These are phyloP conservation scores for Macrolepiota fuliginosa DNA, from an alignment of 768 basidiomycete genomes.

Conservation along the genomic window DNA sequence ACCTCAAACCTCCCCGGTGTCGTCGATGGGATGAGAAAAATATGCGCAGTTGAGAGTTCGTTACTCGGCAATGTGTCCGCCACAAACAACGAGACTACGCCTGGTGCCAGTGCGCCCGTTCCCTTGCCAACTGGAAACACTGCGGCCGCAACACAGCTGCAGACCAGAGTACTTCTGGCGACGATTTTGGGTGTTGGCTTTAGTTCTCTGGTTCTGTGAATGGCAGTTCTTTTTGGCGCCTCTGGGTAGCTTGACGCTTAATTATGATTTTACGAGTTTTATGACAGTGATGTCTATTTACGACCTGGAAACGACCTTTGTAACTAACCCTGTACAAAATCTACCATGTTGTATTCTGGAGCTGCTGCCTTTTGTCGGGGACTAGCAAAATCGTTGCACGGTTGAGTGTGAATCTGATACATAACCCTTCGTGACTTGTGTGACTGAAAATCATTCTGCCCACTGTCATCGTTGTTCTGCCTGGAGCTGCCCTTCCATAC, in stretches of 20 bases:
- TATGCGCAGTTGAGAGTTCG: constrained; percentile 51
- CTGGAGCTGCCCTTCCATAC: neutral
- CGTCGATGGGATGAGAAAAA: constrained; percentile 45
- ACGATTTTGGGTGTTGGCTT: neutral
- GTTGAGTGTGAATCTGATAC: too few species aligned
- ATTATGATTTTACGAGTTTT: neutral
- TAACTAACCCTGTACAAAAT: neutral
- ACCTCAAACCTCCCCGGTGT: constrained; percentile 45
- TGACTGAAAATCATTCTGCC: neutral
- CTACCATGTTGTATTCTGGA: neutral
- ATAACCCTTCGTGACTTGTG: too few species aligned
- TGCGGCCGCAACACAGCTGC: neutral
- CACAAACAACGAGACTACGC: constrained; percentile 28
- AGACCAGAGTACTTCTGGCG: neutral
- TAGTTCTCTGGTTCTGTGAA: neutral
- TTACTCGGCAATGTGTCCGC: constrained; percentile 51
- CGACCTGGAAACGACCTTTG: neutral
- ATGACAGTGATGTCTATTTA: neutral
- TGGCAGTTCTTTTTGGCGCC: neutral
- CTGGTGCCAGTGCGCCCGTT: neutral
- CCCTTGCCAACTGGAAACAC: neutral
- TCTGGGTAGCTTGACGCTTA: neutral
- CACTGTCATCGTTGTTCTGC: neutral
- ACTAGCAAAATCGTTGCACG: too few species aligned
- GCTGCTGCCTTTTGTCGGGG: too few species aligned